Evolutionary conservation across 768 basidiomycete species (phyloP), one percentile per base, ranked within the genome.

Genomic region (Boletus coccyginus): DNA sequence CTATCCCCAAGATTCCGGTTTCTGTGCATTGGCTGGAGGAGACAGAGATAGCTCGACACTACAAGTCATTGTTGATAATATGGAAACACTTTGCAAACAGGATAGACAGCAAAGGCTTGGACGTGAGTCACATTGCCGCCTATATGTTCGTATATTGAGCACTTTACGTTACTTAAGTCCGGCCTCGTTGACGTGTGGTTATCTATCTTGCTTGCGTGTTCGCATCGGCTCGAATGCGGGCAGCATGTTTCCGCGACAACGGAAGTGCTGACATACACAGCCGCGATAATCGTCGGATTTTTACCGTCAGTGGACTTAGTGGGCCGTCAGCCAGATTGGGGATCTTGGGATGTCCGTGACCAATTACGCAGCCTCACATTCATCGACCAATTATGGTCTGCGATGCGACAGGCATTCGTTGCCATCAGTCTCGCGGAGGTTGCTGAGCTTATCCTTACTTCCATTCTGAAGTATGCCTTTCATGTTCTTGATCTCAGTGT

Each of bases 141-240:
- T 43, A 14, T n/a, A 31, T 38, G 42, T 46, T 48, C 49, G 33
- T 46, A 27, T 41, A 50, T 56, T 58, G 21, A 62, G 21, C 48
- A 11, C 9, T 58, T 33, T 45, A 38, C 44, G 13, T 54, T 24
- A 29, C 29, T 46, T 32, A 59, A 83, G 81, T 57, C 66, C 14
- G 68, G 68, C 42, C 68, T 83, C 27, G 45, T 81, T 5, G 64
- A 71, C 42, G 68, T 75, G 2, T 88, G 86, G 86, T 76, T 81
- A 57, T 76, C 80, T 0, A 73, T 88, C 17, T 69, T 88, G n/a
- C 76, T 84, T 27, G 77, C 70, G 17, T 78, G 76, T 42, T 71
- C 78, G 11, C 75, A 79, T 49, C 63, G 80, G 12, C 74, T 75
- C 1, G 75, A 79, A 53, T 74, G 66, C 21, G 65, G 65, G 33